Evolutionary conservation across 2,329 filamentous ascomycete genomes (phyloP), one percentile per base, ranked within the genome.

Genomic region (Fragosphaeria purpurea): DNA sequence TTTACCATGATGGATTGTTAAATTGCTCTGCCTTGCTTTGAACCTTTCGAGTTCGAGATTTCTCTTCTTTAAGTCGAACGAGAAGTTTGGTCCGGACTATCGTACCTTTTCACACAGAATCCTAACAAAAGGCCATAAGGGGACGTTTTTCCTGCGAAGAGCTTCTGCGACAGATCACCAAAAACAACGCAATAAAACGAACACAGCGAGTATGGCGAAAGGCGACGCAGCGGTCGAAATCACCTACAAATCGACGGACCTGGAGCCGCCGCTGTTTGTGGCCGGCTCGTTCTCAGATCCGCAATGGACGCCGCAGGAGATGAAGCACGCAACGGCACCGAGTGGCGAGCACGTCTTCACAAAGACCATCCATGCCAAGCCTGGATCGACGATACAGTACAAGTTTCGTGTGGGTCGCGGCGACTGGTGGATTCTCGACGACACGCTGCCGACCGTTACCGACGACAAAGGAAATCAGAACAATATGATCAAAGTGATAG

Each of bases 401-500:
- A 89, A 88, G 65, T 85, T 89, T 58, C 76, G 83, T 34, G 69
- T 85, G 38, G 84, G 83, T 8, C 63, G 72, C 22, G 79, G 78
- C 45, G 76, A 86, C 56, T 86, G 81, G 79, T 87, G 84, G 84
- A 70, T 81, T 31, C 64, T 86, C 44, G 79, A 88, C 57, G 80
- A 86, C 52, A 70, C 69, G 43, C 71, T 74, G 49, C 75, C 79
- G 11, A 80, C 72, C 65, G 69, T 64, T 32, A 67, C 64, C 47
- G 75, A 77, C 54, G 61, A 61, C 6, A 58, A 60, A 31, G 75
- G 75, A 8, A 76, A 76, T 51, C 59, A 64, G 50, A 78, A 78
- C 61, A 76, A 75, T 54, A 52, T 73, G 22, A 51, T 76, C 38
- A 63, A 62, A 22, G 61, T 67, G n/a, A 59, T 61, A 8, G 47